A percentile compares a stretch with the other conserved stretches of the same genome.
Conservation (phyloP, 768 basidiomycete species). For the Phlebiopsis gigantea region DNA sequence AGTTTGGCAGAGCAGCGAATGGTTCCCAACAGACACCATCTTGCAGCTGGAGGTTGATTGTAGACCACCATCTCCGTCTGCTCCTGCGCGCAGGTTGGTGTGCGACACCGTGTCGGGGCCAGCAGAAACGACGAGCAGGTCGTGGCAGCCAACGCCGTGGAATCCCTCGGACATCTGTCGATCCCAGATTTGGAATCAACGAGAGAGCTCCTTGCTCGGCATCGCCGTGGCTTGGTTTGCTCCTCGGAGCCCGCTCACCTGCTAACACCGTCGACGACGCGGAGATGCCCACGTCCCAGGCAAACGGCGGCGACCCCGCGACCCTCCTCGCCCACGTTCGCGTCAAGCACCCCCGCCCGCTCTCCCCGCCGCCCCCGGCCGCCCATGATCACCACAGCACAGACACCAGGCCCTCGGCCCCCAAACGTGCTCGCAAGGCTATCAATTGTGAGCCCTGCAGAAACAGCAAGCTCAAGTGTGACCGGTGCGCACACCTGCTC, state of each 20-base stretch:
- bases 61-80: neutral
- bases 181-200: neutral
- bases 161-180: conserved; percentile 11
- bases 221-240: neutral
- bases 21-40: conserved; percentile 4
- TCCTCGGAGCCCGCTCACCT: neutral
- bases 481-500: conserved; percentile 47
- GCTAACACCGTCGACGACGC: neutral
- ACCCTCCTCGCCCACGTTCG: conserved; percentile 7
- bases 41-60: neutral
- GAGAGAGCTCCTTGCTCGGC: neutral
- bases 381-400: neutral
- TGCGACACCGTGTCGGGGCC: neutral
- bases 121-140: neutral
- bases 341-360: conserved; percentile 12
- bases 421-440: conserved; percentile 81
- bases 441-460: conserved; percentile 89
- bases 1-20: conserved; percentile 8
- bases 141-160: conserved; percentile 6
- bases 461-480: conserved; percentile 85
- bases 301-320: conserved; percentile 4
- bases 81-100: neutral
- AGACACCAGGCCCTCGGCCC: conserved; percentile 43
- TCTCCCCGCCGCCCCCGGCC: conserved; percentile 4
- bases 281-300: conserved; percentile 4